These are phyloP conservation scores for Wickerhamiella brachini DNA, from an alignment of 805 yeast genomes.

Conservation along the genomic window DNA sequence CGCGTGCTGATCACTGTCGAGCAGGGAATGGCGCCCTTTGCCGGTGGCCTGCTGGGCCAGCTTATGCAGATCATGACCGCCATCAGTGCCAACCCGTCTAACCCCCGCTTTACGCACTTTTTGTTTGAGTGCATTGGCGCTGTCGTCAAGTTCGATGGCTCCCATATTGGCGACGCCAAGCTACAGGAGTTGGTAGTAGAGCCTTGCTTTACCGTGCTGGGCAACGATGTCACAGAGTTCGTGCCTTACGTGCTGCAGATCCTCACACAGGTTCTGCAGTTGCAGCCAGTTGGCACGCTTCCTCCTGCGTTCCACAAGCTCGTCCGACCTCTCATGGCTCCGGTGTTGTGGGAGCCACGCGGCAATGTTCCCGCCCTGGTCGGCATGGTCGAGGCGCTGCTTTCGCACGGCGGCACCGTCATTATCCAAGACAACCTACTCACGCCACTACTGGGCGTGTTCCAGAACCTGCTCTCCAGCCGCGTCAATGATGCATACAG, in stretches of 20 bases:
- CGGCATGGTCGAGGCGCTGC: slow-evolving; percentile 57
- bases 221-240: slow-evolving; percentile 84
- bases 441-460: slow-evolving; percentile 85
- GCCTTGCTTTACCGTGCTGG: slow-evolving; percentile 48
- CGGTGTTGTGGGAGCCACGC: slow-evolving; percentile 82
- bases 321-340: slow-evolving; percentile 71
- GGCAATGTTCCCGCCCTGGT: slow-evolving; percentile 93
- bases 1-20: slow-evolving; percentile 68
- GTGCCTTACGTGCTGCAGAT: slow-evolving; percentile 87
- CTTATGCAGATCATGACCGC: slow-evolving; percentile 52
- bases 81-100: slow-evolving; percentile 82
- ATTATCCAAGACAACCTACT: slow-evolving; percentile 32
- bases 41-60: slow-evolving; percentile 40
- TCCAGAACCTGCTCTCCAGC: slow-evolving; percentile 82
- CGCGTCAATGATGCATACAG: slow-evolving; percentile 70
- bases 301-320: slow-evolving; percentile 55
- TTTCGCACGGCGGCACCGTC: slow-evolving; percentile 31
- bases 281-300: slow-evolving; percentile 27
- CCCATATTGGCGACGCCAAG: slow-evolving; percentile 23
- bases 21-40: slow-evolving; percentile 25
- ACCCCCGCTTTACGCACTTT: slow-evolving; percentile 86
- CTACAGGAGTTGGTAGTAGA: slow-evolving; percentile 50
- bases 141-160: slow-evolving; percentile 40
- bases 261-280: slow-evolving; percentile 63
- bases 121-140: slow-evolving; percentile 80